phyloP scores from a whole-genome alignment of 164 flowering plant species.

The Akebia trifoliata region DNA sequence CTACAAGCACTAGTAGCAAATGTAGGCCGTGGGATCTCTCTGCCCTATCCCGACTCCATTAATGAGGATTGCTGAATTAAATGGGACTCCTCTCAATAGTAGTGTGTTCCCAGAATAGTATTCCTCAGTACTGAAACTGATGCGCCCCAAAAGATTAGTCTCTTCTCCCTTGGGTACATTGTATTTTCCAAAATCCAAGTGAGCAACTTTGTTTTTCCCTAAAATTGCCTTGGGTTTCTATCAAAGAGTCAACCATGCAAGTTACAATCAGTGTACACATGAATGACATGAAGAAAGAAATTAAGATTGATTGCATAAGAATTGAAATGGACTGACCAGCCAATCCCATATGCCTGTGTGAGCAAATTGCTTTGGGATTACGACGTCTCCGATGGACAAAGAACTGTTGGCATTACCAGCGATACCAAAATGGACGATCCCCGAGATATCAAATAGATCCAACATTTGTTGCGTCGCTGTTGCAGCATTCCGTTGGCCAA shows the following conservation, averaged over 20 bases:
- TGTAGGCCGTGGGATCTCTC: too few species aligned
- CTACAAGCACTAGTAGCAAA: too few species aligned
- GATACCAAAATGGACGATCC: constrained; percentile 36
- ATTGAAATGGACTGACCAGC: constrained; percentile 20
- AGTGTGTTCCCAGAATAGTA: constrained; percentile 20
- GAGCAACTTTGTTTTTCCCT: constrained; percentile 3
- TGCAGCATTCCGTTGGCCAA: constrained; percentile 33
- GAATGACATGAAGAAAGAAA: too few species aligned
- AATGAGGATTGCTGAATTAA: too few species aligned
- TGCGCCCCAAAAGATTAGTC: constrained; percentile 23
- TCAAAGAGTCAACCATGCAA: too few species aligned
- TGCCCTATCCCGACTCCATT: too few species aligned
- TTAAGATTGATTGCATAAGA: too few species aligned
- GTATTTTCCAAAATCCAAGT: constrained; percentile 24
- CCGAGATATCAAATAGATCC: constrained; percentile 27
- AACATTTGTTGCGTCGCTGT: constrained; percentile 34
- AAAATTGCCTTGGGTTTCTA: constrained; percentile 23
- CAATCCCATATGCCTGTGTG: constrained; percentile 37
- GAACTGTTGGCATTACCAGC: constrained; percentile 29
- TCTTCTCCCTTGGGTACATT: constrained; percentile 23
- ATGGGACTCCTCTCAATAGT: too few species aligned
- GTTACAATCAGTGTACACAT: too few species aligned
- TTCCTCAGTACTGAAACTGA: constrained; percentile 22
- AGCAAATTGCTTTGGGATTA: constrained; percentile 24
- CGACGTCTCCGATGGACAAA: constrained; percentile 30